Evolutionary conservation across 805 yeast genomes (phyloP), one percentile per base, ranked within the genome.

Genomic region (Blastobotrys attinorum): DNA sequence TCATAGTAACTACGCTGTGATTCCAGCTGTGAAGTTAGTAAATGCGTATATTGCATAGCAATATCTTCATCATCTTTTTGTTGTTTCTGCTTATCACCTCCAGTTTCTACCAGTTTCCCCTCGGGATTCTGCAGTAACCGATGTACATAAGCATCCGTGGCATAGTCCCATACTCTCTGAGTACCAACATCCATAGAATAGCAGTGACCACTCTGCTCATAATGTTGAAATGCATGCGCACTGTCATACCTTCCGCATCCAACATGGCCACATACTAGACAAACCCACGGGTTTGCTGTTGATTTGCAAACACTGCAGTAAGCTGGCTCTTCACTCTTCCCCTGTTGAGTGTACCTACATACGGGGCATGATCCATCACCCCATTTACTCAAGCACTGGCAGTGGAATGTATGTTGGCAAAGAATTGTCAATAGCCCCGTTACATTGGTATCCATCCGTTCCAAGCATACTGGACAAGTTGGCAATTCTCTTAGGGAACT

Each of bases 141-240:
- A 61, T 88, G 97, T 7, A 88, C 96, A 60, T 88, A 88, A 50
- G 78, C 79, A 58, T 88, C 97, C 2, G 89, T 89, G 0, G 89
- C 88, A 59, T 88, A 88, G 60, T 88, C 96, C 97, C 97, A 88
- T 1, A 88, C 95, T 33, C 97, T 69, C 48, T 88, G 92, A 0
- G 94, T 76, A 8, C 70, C 63, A 37, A 85, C 67, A 56, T 88
- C 96, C 95, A 88, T 87, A 0, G 96, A 83, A 65, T 85, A 88
- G 54, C 95, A 84, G 61, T 88, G 97, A 4, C 82, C 79, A 0
- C 95, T 81, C 7, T 69, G 68, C 15, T 79, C 76, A 59, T 76
- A 89, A 62, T 88, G 97, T 47, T 81, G 76, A 41, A 86, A 76
- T 0, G 96, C 94, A 65, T 88, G 97, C 40, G 83, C 88, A 25